phyloP scores from a whole-genome alignment of 1,284 basidiomycete genomes.

The Peniophora sp. region DNA sequence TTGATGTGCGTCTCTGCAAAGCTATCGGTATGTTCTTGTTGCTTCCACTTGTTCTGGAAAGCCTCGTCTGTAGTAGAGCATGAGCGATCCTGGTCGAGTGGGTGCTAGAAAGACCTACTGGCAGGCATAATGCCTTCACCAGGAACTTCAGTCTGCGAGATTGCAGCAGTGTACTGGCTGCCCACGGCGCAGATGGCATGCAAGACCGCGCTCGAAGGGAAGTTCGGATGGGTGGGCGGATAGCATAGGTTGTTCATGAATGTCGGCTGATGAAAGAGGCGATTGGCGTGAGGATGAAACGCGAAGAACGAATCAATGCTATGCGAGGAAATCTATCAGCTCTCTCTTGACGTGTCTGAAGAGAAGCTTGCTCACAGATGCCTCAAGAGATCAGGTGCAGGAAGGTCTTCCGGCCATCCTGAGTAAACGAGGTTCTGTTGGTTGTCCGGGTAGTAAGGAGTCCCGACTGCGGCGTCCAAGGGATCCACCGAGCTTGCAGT shows the following conservation, averaged over 20 bases:
- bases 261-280: constrained; percentile 53
- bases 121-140: not conserved
- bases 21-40: not conserved
- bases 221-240: constrained; percentile 61
- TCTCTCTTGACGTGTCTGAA: too few species aligned
- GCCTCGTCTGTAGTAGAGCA: not conserved
- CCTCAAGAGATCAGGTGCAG: constrained; percentile 47
- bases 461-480: constrained; percentile 38
- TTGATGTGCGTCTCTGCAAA: constrained; percentile 55
- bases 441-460: constrained; percentile 44
- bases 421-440: not conserved
- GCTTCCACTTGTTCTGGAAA: not conserved
- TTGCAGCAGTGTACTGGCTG: not conserved
- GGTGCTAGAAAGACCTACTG: not conserved
- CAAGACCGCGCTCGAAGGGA: constrained; percentile 57
- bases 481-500: not conserved
- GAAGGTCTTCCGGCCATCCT: constrained; percentile 54
- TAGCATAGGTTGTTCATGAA: constrained; percentile 58
- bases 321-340: not conserved
- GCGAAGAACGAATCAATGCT: constrained; percentile 69
- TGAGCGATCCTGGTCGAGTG: not conserved
- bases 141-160: not conserved
- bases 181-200: constrained; percentile 69
- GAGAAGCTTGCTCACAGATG: constrained; percentile 51
- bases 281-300: constrained; percentile 60